Evolutionary conservation across 495 filamentous ascomycete genomes (phyloP), one percentile per base, ranked within the genome.

Genomic region (Niebla homalea): DNA sequence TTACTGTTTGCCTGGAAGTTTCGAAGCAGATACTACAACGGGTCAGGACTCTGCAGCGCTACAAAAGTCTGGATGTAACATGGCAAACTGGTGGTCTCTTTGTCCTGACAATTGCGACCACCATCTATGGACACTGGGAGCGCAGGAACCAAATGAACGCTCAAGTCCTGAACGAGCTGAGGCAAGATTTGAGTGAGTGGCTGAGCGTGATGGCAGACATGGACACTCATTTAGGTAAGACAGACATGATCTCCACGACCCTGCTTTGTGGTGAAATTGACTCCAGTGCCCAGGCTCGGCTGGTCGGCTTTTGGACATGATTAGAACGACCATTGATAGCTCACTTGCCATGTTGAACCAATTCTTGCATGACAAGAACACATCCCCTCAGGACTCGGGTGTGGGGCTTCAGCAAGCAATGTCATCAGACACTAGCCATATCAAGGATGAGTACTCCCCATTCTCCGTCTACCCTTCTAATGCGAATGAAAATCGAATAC

Each of bases 21-120:
- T 74, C 82, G 35, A 71, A 70, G 53, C 70, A 76, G 46, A 76
- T 88, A 57, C 69, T 90, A 16, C 65, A 70, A 43, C 72, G 75
- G 37, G 72, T 84, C 12, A 65, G 70, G 23, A 67, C 74, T 40
- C 60, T 89, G 22, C 72, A 76, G 43, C 74, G 75, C 58, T 79
- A 69, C 21, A 70, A 79, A 59, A 79, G 80, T 52, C 64, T 88
- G n/a, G 85, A 90, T 55, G 85, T 81, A 12, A 86, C 84, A n/a
- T 89, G 84, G 84, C 82, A 85, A 52, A 80, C 78, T 50, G 64
- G 72, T 43, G 78, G 83, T 0, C 72, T 84, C 19, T 87, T 85
- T 59, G 70, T 88, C 7, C 76, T 83, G 26, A 83, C 83, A 5
- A 79, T 87, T 41, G 79, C 85, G 47, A 86, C 83, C 2, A 78